phyloP scores from a whole-genome alignment of 768 basidiomycete genomes.

The Kwoniella botswanensis region DNA sequence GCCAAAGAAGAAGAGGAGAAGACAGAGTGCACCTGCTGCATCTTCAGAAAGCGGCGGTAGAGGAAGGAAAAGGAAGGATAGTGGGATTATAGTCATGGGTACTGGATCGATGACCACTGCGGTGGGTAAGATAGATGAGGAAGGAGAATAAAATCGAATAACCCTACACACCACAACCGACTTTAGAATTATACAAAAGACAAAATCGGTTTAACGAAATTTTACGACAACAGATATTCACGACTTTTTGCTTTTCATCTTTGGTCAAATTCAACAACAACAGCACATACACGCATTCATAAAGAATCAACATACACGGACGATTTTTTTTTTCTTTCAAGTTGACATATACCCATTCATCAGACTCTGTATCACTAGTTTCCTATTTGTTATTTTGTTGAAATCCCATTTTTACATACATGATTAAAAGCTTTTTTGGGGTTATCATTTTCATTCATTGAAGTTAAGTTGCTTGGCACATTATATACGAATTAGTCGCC shows the following conservation, averaged over 20 bases:
- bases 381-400: background rate
- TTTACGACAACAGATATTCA: background rate
- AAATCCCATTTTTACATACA: background rate
- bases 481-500: background rate
- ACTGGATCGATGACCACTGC: background rate
- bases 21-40: constrained; percentile 36
- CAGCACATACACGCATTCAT: constrained; percentile 2
- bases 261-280: background rate
- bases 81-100: background rate
- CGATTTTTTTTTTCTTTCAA: background rate
- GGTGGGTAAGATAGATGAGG: constrained; percentile 20
- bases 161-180: too few relatives aligned
- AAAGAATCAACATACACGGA: constrained; percentile 8
- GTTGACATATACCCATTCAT: background rate
- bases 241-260: background rate
- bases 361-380: background rate
- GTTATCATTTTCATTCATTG: background rate
- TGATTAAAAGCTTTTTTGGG: background rate
- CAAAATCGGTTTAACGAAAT: background rate
- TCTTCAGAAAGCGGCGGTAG: background rate
- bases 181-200: too few relatives aligned
- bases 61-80: constrained; percentile 12
- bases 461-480: background rate
- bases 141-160: constrained; percentile 5
- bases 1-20: constrained; percentile 43